A percentile compares a stretch with the other conserved stretches of the same genome.
These are phyloP conservation scores for Aphanomyces cochlioides DNA, from an alignment of 352 stramenopile species.

Conservation along the genomic window DNA sequence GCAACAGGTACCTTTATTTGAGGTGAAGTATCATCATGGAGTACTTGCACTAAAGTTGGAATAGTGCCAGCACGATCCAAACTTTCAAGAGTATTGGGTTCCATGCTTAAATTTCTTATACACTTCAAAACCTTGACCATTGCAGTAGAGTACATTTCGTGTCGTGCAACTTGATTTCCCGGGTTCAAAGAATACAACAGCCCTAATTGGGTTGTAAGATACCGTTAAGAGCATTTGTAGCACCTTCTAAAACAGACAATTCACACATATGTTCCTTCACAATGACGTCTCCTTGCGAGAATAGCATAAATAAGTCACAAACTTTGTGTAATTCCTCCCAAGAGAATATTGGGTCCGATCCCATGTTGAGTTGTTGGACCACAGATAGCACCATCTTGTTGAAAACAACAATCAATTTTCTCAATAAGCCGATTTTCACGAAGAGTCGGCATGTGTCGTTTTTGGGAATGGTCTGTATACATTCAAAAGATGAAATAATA, in stretches of 20 bases:
- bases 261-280: slow-evolving; percentile 93
- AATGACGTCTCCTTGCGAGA: slow-evolving; percentile 88
- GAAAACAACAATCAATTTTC: slow-evolving; percentile 86
- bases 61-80: slow-evolving; percentile 87
- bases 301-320: slow-evolving; percentile 86
- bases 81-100: slow-evolving; percentile 85
- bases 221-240: slow-evolving; percentile 40
- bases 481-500: slow-evolving; percentile 14
- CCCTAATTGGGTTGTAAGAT: slow-evolving; percentile 20
- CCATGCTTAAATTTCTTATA: slow-evolving; percentile 88
- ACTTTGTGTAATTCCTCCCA: slow-evolving; percentile 63
- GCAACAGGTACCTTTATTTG: slow-evolving; percentile 15
- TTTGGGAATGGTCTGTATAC: slow-evolving; percentile 71
- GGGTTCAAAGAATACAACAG: slow-evolving; percentile 31
- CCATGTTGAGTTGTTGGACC: slow-evolving; percentile 30
- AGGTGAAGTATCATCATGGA: slow-evolving; percentile 44
- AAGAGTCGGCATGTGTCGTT: slow-evolving; percentile 94
- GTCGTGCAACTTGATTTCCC: slow-evolving; percentile 33
- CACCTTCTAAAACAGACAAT: slow-evolving; percentile 66
- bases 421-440: slow-evolving; percentile 86
- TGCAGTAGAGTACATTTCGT: slow-evolving; percentile 50
- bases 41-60: slow-evolving; percentile 68
- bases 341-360: background rate
- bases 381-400: slow-evolving; percentile 55
- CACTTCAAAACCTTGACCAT: slow-evolving; percentile 83